Evolutionary conservation across 306 rosid genomes (phyloP).

Genomic region (Elaeagnus macrophylla): DNA sequence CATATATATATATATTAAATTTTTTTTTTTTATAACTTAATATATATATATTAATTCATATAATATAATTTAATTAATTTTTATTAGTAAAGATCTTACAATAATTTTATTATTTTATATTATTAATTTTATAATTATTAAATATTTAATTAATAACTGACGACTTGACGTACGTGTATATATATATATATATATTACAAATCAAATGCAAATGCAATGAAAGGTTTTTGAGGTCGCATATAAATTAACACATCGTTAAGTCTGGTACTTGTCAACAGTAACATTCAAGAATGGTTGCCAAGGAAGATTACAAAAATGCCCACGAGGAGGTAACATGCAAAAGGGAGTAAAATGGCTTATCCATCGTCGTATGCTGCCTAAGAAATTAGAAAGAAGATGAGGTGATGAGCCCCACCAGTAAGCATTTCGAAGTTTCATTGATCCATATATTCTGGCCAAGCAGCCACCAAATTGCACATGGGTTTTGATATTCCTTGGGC

Average conservation of each 20-base stretch:
- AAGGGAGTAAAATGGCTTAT: slow-evolving; percentile 31
- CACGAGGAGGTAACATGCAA: slow-evolving; percentile 97
- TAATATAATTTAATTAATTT: too few species aligned
- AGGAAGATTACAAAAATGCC: slow-evolving; percentile 56
- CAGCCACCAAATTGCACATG: slow-evolving; percentile 71
- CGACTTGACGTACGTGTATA: too few species aligned
- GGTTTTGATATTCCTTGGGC: slow-evolving; percentile 56
- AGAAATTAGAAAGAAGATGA: slow-evolving; percentile 14
- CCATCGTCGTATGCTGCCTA: slow-evolving; percentile 34
- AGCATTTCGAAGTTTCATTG: slow-evolving; percentile 6
- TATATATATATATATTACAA: too few species aligned
- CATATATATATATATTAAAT: too few species aligned
- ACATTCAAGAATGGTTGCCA: slow-evolving; percentile 35
- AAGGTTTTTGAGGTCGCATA: slow-evolving; percentile 7
- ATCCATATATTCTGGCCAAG: slow-evolving; percentile 43
- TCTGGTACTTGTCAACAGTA: slow-evolving; percentile 39
- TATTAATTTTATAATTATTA: too few species aligned
- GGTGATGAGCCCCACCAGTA: slow-evolving; percentile 30
- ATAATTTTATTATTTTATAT: too few species aligned
- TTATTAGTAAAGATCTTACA: too few species aligned
- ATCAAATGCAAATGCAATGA: too few species aligned
- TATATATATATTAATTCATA: too few species aligned
- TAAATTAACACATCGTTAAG: not conserved
- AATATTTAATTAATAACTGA: too few species aligned
- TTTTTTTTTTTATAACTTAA: too few species aligned